Percentiles rank a stretch among this genome's conserved stretches.
These are phyloP conservation scores for Pisolithus tinctorius DNA, from an alignment of 768 basidiomycete genomes.

Conservation along the genomic window DNA sequence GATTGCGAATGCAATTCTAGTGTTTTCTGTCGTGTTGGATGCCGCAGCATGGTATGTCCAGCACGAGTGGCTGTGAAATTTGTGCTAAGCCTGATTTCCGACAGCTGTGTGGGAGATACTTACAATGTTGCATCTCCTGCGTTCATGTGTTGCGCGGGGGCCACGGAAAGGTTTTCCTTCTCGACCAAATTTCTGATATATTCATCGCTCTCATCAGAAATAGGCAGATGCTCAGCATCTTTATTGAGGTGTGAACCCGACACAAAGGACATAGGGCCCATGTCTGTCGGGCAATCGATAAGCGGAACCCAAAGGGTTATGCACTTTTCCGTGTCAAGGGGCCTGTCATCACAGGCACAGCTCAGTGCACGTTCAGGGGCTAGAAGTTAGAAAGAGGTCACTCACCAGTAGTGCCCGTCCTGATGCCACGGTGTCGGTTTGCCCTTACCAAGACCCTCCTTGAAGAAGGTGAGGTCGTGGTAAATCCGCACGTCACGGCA, in stretches of 20 bases:
- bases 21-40: not conserved
- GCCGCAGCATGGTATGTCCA: slow-evolving; percentile 6
- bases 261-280: slow-evolving; percentile 6
- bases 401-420: slow-evolving; percentile 3
- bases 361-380: not conserved
- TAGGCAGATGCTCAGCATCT: slow-evolving; percentile 2
- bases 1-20: not conserved
- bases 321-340: slow-evolving; percentile 5
- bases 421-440: slow-evolving; percentile 1
- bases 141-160: slow-evolving; percentile 3
- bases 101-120: not conserved
- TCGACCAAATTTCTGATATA: slow-evolving; percentile 1
- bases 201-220: slow-evolving; percentile 1
- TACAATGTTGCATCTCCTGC: slow-evolving; percentile 5
- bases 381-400: not conserved
- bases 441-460: slow-evolving; percentile 4
- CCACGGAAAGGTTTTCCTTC: not conserved
- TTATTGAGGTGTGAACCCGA: slow-evolving; percentile 1
- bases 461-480: slow-evolving; percentile 6
- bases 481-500: slow-evolving; percentile 6
- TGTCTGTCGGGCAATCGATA: slow-evolving; percentile 4
- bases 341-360: not conserved
- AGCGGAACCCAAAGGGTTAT: slow-evolving; percentile 5
- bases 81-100: not conserved
- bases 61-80: slow-evolving; percentile 3